A percentile compares a stretch with the other conserved stretches of the same genome.
Evolutionary conservation across 768 basidiomycete species (phyloP).

Genomic region (Mycena polygramma): DNA sequence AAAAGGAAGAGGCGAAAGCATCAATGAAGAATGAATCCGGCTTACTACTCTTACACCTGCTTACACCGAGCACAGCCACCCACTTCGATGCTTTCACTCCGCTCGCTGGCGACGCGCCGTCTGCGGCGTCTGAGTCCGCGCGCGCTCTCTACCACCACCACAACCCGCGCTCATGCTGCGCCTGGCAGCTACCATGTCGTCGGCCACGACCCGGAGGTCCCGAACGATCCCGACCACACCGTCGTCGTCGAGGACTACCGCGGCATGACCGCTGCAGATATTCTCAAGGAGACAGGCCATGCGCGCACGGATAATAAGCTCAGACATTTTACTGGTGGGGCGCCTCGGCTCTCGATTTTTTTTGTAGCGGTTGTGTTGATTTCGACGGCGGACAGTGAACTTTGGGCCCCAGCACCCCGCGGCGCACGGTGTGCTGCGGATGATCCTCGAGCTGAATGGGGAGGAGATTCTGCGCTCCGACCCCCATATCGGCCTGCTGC

Average conservation of each 20-base stretch:
- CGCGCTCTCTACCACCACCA: slow-evolving; percentile 14
- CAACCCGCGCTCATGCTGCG: not conserved
- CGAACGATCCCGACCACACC: slow-evolving; percentile 26
- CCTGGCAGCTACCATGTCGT: slow-evolving; percentile 33
- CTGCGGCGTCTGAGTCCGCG: slow-evolving; percentile 29
- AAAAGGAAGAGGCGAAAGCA: too few relatives aligned
- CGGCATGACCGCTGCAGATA: slow-evolving; percentile 81
- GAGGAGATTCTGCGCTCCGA: slow-evolving; percentile 93
- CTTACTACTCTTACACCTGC: too few relatives aligned
- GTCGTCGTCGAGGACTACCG: slow-evolving; percentile 86
- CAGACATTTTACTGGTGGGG: slow-evolving; percentile 91
- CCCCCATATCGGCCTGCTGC: slow-evolving; percentile 96
- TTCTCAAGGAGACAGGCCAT: slow-evolving; percentile 77
- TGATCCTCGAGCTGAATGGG: slow-evolving; percentile 98
- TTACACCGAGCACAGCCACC: too few relatives aligned
- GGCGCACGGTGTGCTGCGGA: slow-evolving; percentile 96
- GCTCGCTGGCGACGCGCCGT: slow-evolving; percentile 34
- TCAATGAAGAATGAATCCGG: too few relatives aligned
- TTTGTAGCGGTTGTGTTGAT: not conserved
- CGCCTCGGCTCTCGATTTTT: slow-evolving; percentile 39
- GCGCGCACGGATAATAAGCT: slow-evolving; percentile 81
- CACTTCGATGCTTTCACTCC: slow-evolving; percentile 9
- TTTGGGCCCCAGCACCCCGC: slow-evolving; percentile 99
- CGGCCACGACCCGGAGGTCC: slow-evolving; percentile 13
- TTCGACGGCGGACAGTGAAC: slow-evolving; percentile 67